These are phyloP conservation scores for Poa pratensis DNA, from an alignment of 176 grass and related monocot species.

Conservation along the genomic window DNA sequence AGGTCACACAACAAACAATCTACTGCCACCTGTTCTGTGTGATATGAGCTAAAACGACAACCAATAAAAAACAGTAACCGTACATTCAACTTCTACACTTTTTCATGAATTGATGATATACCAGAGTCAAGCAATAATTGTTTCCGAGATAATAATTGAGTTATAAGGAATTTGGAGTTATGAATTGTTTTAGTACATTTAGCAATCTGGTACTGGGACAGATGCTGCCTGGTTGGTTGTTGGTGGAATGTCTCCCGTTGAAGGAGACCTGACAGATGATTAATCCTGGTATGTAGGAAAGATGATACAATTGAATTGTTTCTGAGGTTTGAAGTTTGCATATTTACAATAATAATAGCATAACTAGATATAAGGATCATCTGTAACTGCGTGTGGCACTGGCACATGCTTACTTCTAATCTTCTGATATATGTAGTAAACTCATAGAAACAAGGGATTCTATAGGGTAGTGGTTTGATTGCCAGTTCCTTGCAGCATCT, in stretches of 20 bases:
- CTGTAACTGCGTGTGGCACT: background rate
- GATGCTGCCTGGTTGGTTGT: constrained; percentile 23
- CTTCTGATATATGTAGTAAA: constrained; percentile 2
- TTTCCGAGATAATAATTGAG: background rate
- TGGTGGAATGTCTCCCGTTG: constrained; percentile 6
- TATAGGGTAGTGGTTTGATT: constrained; percentile 13
- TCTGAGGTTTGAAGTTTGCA: constrained; percentile 16
- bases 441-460: background rate
- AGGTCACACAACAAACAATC: background rate
- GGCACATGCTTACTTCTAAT: background rate
- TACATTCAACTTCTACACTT: constrained; percentile 28
- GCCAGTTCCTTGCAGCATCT: constrained; percentile 8
- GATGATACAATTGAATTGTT: background rate
- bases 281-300: constrained; percentile 10
- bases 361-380: background rate
- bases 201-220: constrained; percentile 16
- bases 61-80: background rate
- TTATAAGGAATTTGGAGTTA: constrained; percentile 30
- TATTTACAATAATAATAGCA: constrained; percentile 26
- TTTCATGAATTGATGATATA: constrained; percentile 16
- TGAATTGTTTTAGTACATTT: background rate
- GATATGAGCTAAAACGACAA: constrained; percentile 6
- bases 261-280: constrained; percentile 1
- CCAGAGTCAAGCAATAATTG: constrained; percentile 20
- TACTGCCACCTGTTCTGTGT: background rate